Conservation (phyloP, 768 basidiomycete species). For the Mycena filopes region DNA sequence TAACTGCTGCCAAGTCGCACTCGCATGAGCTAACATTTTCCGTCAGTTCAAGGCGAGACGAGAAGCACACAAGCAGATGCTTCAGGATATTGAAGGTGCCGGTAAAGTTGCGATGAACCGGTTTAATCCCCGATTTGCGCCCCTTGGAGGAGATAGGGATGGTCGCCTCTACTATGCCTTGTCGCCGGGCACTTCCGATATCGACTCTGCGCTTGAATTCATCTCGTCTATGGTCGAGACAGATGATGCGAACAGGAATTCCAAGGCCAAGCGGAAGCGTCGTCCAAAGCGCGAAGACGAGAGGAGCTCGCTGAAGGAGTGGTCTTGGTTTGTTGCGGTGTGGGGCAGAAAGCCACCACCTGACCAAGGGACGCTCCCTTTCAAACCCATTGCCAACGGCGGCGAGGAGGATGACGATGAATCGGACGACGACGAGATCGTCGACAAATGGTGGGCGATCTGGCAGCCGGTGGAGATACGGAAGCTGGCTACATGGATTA, state of each 20-base stretch:
- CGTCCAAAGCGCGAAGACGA: conserved; percentile 57
- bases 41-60: conserved; percentile 56
- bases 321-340: conserved; percentile 84
- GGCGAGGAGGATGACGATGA: conserved; percentile 40
- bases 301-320: conserved; percentile 63
- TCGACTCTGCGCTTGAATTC: conserved; percentile 60
- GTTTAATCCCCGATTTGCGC: conserved; percentile 63
- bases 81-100: conserved; percentile 64
- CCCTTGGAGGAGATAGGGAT: conserved; percentile 75
- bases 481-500: conserved; percentile 74
- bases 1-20: conserved; percentile 27
- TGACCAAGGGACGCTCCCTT: conserved; percentile 37
- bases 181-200: conserved; percentile 67
- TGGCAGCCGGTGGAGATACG: conserved; percentile 71
- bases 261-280: conserved; percentile 54
- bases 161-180: conserved; percentile 77
- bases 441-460: conserved; percentile 82
- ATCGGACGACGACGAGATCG: conserved; percentile 50
- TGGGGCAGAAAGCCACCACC: conserved; percentile 67
- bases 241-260: conserved; percentile 43
- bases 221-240: conserved; percentile 41
- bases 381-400: conserved; percentile 33
- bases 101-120: conserved; percentile 58
- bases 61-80: conserved; percentile 59
- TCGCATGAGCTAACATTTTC: background rate